Evolutionary conservation across 1,284 basidiomycete genomes (phyloP), one percentile per base, ranked within the genome.

Genomic region (Wallemia mellicola): DNA sequence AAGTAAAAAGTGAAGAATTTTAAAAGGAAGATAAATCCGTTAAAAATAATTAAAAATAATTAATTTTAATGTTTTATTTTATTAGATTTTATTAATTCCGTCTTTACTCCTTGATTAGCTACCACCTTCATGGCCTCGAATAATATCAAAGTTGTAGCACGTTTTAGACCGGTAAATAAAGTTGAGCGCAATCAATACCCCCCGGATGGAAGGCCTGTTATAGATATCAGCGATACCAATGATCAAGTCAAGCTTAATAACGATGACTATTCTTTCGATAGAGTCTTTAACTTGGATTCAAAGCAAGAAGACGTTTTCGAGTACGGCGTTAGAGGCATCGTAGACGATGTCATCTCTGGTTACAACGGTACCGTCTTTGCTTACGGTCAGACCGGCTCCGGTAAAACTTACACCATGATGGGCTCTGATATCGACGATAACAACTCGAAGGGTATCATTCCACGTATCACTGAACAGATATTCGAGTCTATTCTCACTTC

Each of bases 371-470:
- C 69, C 59, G 66, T 68, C 60, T 58, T 60, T 22, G 25, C 94
- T 57, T 99, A 99, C 70, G 94, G 94, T 61, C 94, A 98, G 72
- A 98, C 95, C 24, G 94, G 94, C 67, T 87, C 86, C 68, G 88
- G 89, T 68, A 91, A 91, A 75, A 91, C 86, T 5, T 92, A 89
- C 70, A 89, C 89, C 9, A 94, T 94, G 88, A 94, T 94, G 89
- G 94, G 94, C 58, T 83, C 91, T 59, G 89, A 96, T 70, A 98
- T 98, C 71, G 89, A 96, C 72, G 82, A 83, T 60, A 75, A 79
- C 22, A 83, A 89, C 54, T 73, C 91, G 64, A 92, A 86, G 72
- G 94, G 94, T 70, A 85, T 99, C 63, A 98, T 96, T 65, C 94
- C 94, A 60, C 83, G 94, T 61, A 96, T 98, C 67, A 94, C 92